Percentiles rank a stretch among this genome's conserved stretches.
Conservation (phyloP, 306 rosid species). For the Coriaria nepalensis region DNA sequence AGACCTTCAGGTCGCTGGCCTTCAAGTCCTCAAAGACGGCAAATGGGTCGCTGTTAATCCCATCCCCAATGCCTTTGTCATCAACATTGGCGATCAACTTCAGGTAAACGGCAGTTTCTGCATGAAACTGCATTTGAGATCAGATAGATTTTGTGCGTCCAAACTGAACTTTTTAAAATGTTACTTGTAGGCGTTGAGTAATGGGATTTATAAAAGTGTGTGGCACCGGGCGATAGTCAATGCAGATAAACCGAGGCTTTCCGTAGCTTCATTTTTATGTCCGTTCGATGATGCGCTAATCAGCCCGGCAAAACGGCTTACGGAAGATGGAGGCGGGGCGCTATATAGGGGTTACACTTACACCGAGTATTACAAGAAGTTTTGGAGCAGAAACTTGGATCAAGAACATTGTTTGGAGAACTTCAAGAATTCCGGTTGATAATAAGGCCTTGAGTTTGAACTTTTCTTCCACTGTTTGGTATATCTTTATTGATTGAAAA, state of each 20-base stretch:
- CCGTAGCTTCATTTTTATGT: constrained; percentile 76
- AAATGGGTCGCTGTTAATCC: constrained; percentile 72
- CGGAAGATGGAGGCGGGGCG: constrained; percentile 27
- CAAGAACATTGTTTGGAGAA: constrained; percentile 64
- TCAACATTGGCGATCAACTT: constrained; percentile 76
- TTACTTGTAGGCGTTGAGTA: constrained; percentile 63
- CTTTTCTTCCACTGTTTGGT: background rate
- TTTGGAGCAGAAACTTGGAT: constrained; percentile 75
- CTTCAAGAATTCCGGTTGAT: constrained; percentile 27
- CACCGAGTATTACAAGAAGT: constrained; percentile 55
- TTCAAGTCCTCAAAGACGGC: constrained; percentile 73
- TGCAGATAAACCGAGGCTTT: constrained; percentile 60
- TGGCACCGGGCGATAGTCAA: constrained; percentile 87
- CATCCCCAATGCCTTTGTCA: constrained; percentile 67
- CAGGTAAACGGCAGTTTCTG: constrained; percentile 32
- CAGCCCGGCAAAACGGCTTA: constrained; percentile 48
- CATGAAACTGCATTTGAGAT: no score
- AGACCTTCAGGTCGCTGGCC: constrained; percentile 53
- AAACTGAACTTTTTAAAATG: background rate
- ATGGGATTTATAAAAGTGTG: constrained; percentile 76
- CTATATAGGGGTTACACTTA: constrained; percentile 54
- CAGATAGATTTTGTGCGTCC: no score
- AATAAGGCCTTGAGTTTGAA: background rate
- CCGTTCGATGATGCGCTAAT: constrained; percentile 52
- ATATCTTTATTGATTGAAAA: no score